Evolutionary conservation across 257 asterid genomes (phyloP), one percentile per base, ranked within the genome.

Genomic region (Rubia yunnanensis): DNA sequence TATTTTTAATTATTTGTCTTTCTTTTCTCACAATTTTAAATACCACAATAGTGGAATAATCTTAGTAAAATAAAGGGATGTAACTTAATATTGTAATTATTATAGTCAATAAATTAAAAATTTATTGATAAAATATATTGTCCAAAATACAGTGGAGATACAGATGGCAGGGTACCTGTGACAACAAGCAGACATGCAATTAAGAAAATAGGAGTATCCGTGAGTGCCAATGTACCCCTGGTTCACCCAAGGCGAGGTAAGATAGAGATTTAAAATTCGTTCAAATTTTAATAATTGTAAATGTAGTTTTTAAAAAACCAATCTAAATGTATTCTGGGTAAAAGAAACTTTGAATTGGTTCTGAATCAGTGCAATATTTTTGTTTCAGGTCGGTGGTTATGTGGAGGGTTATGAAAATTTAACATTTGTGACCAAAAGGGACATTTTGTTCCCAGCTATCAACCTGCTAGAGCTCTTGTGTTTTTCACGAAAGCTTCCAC

Each of bases 151-250:
- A 80, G 82, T 30, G 85, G 85, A 46, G 85, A 80, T 63, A 57
- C 64, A 7, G 78, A 81, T 56, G 64, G 68, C 7, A 55, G 59
- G n/a, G 75, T 79, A 48, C 80, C 89, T 13, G 72, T 84, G 20
- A 75, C 82, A 26, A 61, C 84, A 35, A 79, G 85, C 0, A 77
- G 81, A 68, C 71, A 79, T 26, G 77, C 83, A 5, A 71, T 84
- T 67, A 64, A 70, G 20, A 81, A 78, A 49, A 10, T 60, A 6
- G 64, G 64, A 14, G 10, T 17, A 5, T 34, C 70, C 14, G 71
- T 77, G 17, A 73, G 68, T 63, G 66, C 77, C 76, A 74, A 32
- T 82, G 81, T 68, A 76, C 22, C 82, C 85, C 4, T 83, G 88
- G 88, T 70, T 75, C 64, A 39, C 50, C 38, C 75, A 73, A 14